Conservation (phyloP, 192 early-diverging fungal genomes). For the Backusella sp. region DNA sequence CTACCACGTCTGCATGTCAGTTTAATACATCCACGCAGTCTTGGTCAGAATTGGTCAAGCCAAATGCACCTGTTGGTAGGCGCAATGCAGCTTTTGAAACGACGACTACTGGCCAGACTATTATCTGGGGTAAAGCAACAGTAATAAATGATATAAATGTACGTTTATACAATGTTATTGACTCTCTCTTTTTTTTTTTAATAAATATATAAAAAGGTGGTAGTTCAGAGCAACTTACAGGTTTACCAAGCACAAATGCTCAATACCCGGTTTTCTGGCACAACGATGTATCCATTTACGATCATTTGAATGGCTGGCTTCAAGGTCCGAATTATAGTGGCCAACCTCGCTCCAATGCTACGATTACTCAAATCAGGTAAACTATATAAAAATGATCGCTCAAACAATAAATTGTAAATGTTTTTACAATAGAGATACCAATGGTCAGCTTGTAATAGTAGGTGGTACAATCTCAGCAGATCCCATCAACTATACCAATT, state of each 20-base stretch:
- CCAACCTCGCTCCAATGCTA: constrained; percentile 2
- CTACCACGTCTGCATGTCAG: neutral
- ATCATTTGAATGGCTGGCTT: neutral
- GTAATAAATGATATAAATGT: neutral
- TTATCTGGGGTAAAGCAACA: constrained; percentile 10
- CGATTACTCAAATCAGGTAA: constrained; percentile 13
- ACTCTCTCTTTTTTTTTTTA: neutral
- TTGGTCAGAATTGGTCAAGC: neutral
- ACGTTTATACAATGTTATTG: neutral
- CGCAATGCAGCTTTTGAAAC: constrained; percentile 9
- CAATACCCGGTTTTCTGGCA: neutral
- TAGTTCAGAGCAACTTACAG: constrained; percentile 1
- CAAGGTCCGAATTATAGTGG: constrained; percentile 2
- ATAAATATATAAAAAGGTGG: neutral
- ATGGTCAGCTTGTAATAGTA: constrained; percentile 1
- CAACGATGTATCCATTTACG: neutral
- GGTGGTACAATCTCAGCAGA: constrained; percentile 7
- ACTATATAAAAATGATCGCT: neutral
- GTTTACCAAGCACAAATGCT: neutral
- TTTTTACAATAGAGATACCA: constrained; percentile 7
- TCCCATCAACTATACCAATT: constrained; percentile 6
- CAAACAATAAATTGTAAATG: neutral
- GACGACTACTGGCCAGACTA: neutral
- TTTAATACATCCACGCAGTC: neutral
- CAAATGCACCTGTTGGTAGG: neutral